Percentiles rank a stretch among this genome's conserved stretches.
Conservation (phyloP, 2,329 filamentous ascomycete species). For the Plectosphaerella plurivora region DNA sequence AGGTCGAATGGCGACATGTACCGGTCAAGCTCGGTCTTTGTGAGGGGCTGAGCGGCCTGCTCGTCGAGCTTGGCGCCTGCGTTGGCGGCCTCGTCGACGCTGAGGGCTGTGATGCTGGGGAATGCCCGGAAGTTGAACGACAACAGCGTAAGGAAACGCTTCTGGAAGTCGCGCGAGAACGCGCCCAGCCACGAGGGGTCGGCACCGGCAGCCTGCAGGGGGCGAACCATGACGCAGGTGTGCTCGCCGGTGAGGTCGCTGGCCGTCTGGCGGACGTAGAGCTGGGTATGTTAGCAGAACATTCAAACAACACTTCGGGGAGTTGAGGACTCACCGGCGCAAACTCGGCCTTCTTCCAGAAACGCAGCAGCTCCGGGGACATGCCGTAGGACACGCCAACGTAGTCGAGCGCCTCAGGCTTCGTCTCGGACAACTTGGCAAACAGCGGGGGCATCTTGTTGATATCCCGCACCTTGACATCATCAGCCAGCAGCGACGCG, state of each 20-base stretch:
- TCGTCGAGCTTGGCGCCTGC: slow-evolving; percentile 64
- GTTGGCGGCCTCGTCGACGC: slow-evolving; percentile 81
- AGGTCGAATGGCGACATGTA: slow-evolving; percentile 87
- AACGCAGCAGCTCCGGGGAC: slow-evolving; percentile 82
- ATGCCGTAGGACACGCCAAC: slow-evolving; percentile 93
- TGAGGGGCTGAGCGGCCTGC: slow-evolving; percentile 48
- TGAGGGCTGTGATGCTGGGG: slow-evolving; percentile 70
- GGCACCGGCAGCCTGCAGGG: slow-evolving; percentile 59
- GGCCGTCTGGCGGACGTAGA: slow-evolving; percentile 88
- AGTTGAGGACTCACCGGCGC: slow-evolving; percentile 55
- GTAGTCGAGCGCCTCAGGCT: slow-evolving; percentile 80
- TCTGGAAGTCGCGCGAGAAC: slow-evolving; percentile 90
- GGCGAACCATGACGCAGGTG: slow-evolving; percentile 93
- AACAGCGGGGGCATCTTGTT: slow-evolving; percentile 91
- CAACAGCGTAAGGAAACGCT: slow-evolving; percentile 82
- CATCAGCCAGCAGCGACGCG: slow-evolving; percentile 74
- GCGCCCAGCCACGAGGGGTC: slow-evolving; percentile 84
- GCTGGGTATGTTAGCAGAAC: neutral
- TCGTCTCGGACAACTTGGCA: slow-evolving; percentile 77
- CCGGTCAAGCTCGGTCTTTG: slow-evolving; percentile 71
- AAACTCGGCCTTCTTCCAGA: slow-evolving; percentile 90
- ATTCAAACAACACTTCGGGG: no score
- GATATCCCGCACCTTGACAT: slow-evolving; percentile 86
- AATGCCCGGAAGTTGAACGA: slow-evolving; percentile 92
- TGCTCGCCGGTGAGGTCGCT: slow-evolving; percentile 97